Base-by-base conservation (phyloP, 257 asterid genomes). In the Jacaranda copaia region DNA sequence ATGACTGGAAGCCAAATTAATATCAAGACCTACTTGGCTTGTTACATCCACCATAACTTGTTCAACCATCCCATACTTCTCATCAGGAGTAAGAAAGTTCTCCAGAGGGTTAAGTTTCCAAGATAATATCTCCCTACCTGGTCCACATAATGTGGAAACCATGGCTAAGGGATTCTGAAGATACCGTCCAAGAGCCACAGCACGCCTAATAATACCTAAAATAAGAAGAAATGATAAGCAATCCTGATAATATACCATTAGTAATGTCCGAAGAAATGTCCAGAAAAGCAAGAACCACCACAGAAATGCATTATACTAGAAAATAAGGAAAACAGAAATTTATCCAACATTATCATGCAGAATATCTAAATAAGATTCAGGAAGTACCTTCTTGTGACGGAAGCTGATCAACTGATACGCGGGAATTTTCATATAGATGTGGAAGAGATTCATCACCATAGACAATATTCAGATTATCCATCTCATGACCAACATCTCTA, bases 361-460 rank as follows among this genome's bases (percentile, higher is more conserved):
- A 68, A 20, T 25, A 13, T 72, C 74, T 62, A 58, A 36, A 73
- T 11, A 53, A 67, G 60, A 77, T 45, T 55, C 59, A 68, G 14
- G 78, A 40, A 61, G 68, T 83, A 93, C 99, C 99, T 76, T 93
- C 85, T 82, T 96, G 99, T 32, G 91, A 89, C 61, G 99, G 99
- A 74, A 96, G 94, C 87, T 96, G 99, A 82, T 96, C 99, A 45
- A 85, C 81, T 11, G 99, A 96, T 69, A 96, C 80, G 53, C 96
- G 97, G 73, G 97, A 91, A 81, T 96, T 96, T 72, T 96, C 99
- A 64, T 96, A 96, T 51, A 96, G 84, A 85, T 89, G 99, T 3
- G 99, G 95, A 60, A 96, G 96, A 82, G 98, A 90, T 76, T 96
- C 99, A 72, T 96, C 99, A 49, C 97, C 98, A 71, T 93, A 96